Percentiles rank a stretch among this genome's conserved stretches.
These are phyloP conservation scores for Cystobasidium pallidum DNA, from an alignment of 1,284 basidiomycete genomes.

Conservation along the genomic window DNA sequence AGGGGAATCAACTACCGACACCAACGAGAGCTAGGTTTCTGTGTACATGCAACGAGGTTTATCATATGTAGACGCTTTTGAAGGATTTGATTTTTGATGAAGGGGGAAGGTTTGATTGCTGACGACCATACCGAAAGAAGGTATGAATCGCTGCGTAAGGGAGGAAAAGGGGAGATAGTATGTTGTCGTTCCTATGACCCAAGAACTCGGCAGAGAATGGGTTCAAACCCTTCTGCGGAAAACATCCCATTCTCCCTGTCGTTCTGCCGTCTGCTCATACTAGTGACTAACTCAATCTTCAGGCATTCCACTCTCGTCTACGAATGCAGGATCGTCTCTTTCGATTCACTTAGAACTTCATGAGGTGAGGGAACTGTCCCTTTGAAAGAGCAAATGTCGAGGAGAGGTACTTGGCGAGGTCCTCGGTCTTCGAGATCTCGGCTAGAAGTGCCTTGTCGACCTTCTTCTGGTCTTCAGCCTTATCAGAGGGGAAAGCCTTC, in stretches of 20 bases:
- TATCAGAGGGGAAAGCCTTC: conserved; percentile 84
- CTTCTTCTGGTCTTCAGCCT: conserved; percentile 88
- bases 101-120: not conserved
- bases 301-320: not conserved
- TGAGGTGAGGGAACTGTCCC: conserved; percentile 83
- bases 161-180: not conserved
- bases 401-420: conserved; percentile 91
- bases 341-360: conserved; percentile 70
- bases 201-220: not conserved
- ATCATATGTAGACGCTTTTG: not conserved
- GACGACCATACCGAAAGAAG: too few relatives aligned
- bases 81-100: not conserved
- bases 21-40: not conserved
- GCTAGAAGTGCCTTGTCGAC: conserved; percentile 83
- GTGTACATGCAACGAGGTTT: conserved; percentile 7
- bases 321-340: not conserved
- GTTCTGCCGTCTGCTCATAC: not conserved
- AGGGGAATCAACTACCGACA: not conserved
- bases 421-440: conserved; percentile 89
- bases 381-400: conserved; percentile 93
- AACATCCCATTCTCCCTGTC: conserved; percentile 13
- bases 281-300: not conserved
- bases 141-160: too few relatives aligned
- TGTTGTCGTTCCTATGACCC: too few relatives aligned
- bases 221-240: conserved; percentile 11